Evolutionary conservation across 495 filamentous ascomycete genomes (phyloP).

Genomic region (Aspergillus sclerotiicarbonarius): DNA sequence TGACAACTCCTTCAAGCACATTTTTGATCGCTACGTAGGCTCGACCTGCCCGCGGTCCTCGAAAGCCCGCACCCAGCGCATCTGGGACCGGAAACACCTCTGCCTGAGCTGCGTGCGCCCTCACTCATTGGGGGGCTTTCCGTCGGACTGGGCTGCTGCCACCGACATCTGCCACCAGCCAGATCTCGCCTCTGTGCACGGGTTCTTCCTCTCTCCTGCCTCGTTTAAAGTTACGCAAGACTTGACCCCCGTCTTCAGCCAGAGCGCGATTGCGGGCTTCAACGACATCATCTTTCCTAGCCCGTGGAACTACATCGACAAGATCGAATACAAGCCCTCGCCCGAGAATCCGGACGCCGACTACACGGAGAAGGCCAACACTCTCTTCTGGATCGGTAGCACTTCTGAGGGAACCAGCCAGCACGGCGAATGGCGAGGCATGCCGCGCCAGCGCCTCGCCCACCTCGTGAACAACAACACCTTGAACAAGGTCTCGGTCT

Average conservation of each 20-base stretch:
- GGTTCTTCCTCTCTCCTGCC: slow-evolving; percentile 64
- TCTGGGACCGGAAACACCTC: slow-evolving; percentile 50
- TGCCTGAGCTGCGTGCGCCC: slow-evolving; percentile 62
- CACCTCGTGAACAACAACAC: slow-evolving; percentile 56
- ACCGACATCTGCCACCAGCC: slow-evolving; percentile 76
- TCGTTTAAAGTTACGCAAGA: slow-evolving; percentile 60
- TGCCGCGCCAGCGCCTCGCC: slow-evolving; percentile 56
- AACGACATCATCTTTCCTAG: slow-evolving; percentile 48
- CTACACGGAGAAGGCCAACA: slow-evolving; percentile 42
- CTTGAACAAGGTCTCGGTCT: slow-evolving; percentile 37
- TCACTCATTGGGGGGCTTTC: slow-evolving; percentile 67
- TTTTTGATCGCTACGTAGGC: slow-evolving; percentile 49
- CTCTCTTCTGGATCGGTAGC: slow-evolving; percentile 53
- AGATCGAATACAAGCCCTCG: slow-evolving; percentile 41
- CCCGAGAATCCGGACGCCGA: slow-evolving; percentile 36
- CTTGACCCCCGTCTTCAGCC: slow-evolving; percentile 70
- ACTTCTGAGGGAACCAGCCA: slow-evolving; percentile 58
- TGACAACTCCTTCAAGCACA: slow-evolving; percentile 40
- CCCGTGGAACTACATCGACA: slow-evolving; percentile 52
- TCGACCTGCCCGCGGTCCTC: slow-evolving; percentile 58
- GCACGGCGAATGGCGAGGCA: slow-evolving; percentile 55
- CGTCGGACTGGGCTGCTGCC: slow-evolving; percentile 61
- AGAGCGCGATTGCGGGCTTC: slow-evolving; percentile 62
- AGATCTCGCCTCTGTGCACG: slow-evolving; percentile 71
- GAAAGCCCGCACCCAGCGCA: slow-evolving; percentile 43